Percentiles rank a stretch among this genome's conserved stretches.
Evolutionary conservation across 306 rosid genomes (phyloP).

Genomic region (Casuarina equisetifolia): DNA sequence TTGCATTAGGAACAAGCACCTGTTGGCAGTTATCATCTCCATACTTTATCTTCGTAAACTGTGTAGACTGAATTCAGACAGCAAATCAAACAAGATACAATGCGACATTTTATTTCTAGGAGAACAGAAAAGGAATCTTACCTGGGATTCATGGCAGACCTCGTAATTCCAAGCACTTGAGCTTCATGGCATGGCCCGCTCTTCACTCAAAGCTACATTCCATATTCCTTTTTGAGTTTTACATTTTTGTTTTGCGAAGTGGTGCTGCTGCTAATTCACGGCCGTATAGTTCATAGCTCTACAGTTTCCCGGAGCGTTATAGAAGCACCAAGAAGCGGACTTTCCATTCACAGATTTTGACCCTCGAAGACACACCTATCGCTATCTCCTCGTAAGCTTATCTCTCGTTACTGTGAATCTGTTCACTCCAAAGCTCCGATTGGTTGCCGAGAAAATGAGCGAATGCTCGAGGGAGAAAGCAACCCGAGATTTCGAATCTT

Average conservation of each 20-base stretch:
- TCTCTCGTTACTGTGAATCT: background rate
- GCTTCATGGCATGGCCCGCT: background rate
- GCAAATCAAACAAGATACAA: no score
- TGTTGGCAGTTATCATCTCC: no score
- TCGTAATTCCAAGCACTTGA: conserved; percentile 11
- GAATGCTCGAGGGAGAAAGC: conserved; percentile 9
- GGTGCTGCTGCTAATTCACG: background rate
- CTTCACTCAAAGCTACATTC: no score
- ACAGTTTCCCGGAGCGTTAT: background rate
- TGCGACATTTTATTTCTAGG: background rate
- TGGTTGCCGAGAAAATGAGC: conserved; percentile 29
- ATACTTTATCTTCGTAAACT: no score
- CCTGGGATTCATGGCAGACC: background rate
- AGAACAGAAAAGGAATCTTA: background rate
- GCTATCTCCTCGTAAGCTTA: conserved; percentile 11
- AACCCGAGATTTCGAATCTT: conserved; percentile 17
- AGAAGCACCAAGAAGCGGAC: conserved; percentile 18
- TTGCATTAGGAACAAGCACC: no score
- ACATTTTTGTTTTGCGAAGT: background rate
- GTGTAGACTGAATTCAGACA: no score
- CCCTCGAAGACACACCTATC: conserved; percentile 5
- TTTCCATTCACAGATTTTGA: conserved; percentile 10
- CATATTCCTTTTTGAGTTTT: background rate
- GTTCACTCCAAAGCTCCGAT: conserved; percentile 21
- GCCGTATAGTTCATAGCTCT: background rate